A percentile compares a stretch with the other conserved stretches of the same genome.
Conservation (phyloP, 139 green algal species). For the Closterium sp. region DNA sequence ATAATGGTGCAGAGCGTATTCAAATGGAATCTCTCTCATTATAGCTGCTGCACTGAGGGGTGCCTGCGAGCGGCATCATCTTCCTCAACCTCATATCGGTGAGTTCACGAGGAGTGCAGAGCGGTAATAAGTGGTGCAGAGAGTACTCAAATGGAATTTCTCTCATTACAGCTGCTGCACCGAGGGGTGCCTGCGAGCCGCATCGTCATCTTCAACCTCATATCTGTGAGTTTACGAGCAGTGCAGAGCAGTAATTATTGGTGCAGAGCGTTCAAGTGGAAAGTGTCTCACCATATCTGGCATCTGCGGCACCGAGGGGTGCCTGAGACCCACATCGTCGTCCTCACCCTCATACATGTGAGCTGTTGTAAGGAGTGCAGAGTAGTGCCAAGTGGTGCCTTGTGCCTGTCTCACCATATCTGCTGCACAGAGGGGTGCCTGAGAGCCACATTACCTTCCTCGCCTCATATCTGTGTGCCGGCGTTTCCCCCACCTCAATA, state of each 20-base stretch:
- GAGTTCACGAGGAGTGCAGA: neutral
- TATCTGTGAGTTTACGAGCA: slow-evolving; percentile 57
- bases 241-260: no score
- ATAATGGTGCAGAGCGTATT: no score
- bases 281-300: no score
- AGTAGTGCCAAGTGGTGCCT: no score
- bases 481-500: neutral
- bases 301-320: no score
- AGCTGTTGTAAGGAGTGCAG: no score
- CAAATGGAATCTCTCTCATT: no score
- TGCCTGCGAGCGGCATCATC: slow-evolving; percentile 83
- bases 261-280: no score
- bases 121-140: neutral
- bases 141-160: no score
- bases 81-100: slow-evolving; percentile 88
- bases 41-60: slow-evolving; percentile 65
- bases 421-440: no score
- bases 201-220: slow-evolving; percentile 91
- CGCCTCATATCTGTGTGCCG: neutral
- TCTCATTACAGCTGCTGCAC: neutral
- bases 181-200: slow-evolving; percentile 76
- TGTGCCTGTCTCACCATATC: no score
- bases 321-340: slow-evolving; percentile 81
- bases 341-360: slow-evolving; percentile 89
- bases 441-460: no score